Conservation (phyloP, 108 stramenopile species). For the Pseudonitzschia pungens region DNA sequence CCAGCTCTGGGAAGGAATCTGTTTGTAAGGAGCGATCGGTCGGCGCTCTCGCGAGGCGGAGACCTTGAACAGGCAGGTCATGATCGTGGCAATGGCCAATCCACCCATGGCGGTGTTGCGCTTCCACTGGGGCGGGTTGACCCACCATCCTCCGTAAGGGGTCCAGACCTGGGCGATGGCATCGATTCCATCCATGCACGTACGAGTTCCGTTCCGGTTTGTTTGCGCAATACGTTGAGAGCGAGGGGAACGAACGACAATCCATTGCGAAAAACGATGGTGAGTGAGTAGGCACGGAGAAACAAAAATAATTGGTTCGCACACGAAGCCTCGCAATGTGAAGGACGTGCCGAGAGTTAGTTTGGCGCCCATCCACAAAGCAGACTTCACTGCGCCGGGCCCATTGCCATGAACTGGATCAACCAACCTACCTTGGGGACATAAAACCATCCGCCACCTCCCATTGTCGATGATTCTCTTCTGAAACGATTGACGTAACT, state of each 20-base stretch:
- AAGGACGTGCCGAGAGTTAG: too few relatives aligned
- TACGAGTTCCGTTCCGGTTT: too few relatives aligned
- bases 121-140: conserved; percentile 71
- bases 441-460: conserved; percentile 86
- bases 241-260: too few relatives aligned
- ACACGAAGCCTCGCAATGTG: too few relatives aligned
- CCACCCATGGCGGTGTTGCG: conserved; percentile 68
- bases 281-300: too few relatives aligned
- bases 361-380: too few relatives aligned
- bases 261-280: too few relatives aligned
- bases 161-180: conserved; percentile 68
- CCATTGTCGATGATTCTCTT: conserved; percentile 41
- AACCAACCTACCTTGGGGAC: conserved; percentile 77
- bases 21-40: conserved; percentile 57
- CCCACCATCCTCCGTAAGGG: conserved; percentile 89
- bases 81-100: conserved; percentile 39
- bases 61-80: conserved; percentile 58
- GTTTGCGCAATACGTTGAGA: too few relatives aligned
- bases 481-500: neutral
- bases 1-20: conserved; percentile 57
- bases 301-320: too few relatives aligned
- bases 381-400: too few relatives aligned
- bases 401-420: too few relatives aligned
- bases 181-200: too few relatives aligned
- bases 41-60: conserved; percentile 70